A percentile compares a stretch with the other conserved stretches of the same genome.
phyloP scores from a whole-genome alignment of 306 rosid species.

The Prinsepia uniflora region DNA sequence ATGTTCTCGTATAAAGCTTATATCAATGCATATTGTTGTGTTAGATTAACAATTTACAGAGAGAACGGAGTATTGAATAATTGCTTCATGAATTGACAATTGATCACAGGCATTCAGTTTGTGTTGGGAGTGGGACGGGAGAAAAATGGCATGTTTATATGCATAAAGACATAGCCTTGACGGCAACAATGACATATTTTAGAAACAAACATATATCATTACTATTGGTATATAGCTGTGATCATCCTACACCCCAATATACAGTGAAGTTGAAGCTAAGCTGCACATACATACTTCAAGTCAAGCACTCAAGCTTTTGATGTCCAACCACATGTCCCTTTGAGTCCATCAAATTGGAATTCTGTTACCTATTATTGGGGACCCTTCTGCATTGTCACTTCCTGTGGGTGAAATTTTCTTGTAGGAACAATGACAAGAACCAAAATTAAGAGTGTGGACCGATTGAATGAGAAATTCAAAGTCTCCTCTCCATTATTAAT shows the following conservation, averaged over 20 bases:
- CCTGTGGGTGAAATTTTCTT: constrained; percentile 19
- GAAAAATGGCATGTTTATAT: too few species aligned
- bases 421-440: constrained; percentile 19
- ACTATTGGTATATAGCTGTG: not conserved
- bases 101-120: too few species aligned
- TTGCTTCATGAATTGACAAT: too few species aligned
- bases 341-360: constrained; percentile 11
- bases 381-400: constrained; percentile 24
- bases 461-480: constrained; percentile 1
- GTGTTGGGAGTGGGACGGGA: too few species aligned
- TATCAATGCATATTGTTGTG: too few species aligned
- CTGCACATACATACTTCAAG: not conserved
- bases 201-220: not conserved
- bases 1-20: too few species aligned
- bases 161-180: not conserved
- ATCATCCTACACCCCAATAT: too few species aligned
- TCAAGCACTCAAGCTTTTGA: constrained; percentile 8
- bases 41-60: too few species aligned
- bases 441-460: constrained; percentile 3
- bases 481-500: not conserved
- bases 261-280: not conserved
- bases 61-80: too few species aligned
- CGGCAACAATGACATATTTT: not conserved
- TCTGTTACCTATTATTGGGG: constrained; percentile 20
- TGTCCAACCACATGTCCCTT: constrained; percentile 6